Percentiles rank a stretch among this genome's conserved stretches.
Conservation (phyloP, 164 flowering plant genomes). For the Amborella trichopoda region DNA sequence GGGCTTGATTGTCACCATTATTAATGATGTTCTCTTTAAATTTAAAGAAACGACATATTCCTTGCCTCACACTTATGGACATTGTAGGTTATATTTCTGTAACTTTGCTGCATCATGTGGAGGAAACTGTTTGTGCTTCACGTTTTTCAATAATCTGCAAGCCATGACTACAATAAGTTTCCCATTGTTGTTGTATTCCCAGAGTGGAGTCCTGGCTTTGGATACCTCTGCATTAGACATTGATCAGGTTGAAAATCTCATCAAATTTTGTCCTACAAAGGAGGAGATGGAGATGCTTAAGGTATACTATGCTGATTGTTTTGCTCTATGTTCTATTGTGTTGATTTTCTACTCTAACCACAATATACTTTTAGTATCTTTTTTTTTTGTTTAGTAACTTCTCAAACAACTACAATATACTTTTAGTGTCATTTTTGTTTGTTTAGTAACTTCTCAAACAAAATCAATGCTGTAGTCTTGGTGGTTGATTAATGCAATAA, state of each 20-base stretch:
- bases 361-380: not conserved
- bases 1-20: too few relatives aligned
- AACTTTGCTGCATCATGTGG: too few relatives aligned
- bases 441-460: not conserved
- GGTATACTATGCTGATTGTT: constrained; percentile 30
- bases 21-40: too few relatives aligned
- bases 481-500: too few relatives aligned
- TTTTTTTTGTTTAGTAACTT: not conserved
- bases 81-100: too few relatives aligned
- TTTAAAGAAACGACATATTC: too few relatives aligned
- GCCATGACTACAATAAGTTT: too few relatives aligned
- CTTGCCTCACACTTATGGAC: too few relatives aligned
- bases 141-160: too few relatives aligned
- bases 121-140: too few relatives aligned
- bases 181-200: constrained; percentile 4
- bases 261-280: constrained; percentile 92
- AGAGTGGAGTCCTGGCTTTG: constrained; percentile 87
- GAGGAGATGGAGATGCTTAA: constrained; percentile 89
- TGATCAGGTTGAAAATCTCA: constrained; percentile 98
- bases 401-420: not conserved
- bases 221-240: constrained; percentile 82
- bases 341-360: not conserved
- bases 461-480: too few relatives aligned
- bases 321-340: not conserved
- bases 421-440: not conserved